Base-by-base conservation (phyloP, 108 stramenopile species). In the Pseudonitzschia multiseries region DNA sequence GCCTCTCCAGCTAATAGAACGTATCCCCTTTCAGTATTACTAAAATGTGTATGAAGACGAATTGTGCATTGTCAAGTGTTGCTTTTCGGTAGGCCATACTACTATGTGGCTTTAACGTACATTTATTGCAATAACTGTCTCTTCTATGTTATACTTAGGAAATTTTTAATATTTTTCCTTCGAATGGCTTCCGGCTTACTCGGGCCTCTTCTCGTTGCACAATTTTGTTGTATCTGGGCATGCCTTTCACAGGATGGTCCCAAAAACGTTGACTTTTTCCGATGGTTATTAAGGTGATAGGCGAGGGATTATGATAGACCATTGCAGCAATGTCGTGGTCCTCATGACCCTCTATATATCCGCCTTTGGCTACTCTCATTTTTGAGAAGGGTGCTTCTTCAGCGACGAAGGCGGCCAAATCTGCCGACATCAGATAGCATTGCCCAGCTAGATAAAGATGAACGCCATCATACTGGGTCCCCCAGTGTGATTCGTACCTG, bases 371-470 rank as follows among this genome's bases (percentile, higher is more conserved):
- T 31, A 78, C 46, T 17, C 69, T 57, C 28, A 29, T 57, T 50
- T 44, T 70, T n/a, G 69, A 73, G 9, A 60, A 22, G 0, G 57
- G 51, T 17, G 83, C 76, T 66, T 84, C 76, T 40, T 71, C 21
- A 8, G 62, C 64, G 0, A 84, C 72, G 27, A 71, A 62, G 29
- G 63, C n/a, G 21, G 59, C 68, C 66, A 84, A 65, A 65, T 84
- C 77, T 40, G 43, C 69, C 13, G 69, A 71, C 42, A 84, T 33
- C 8, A 80, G 33, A 62, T 84, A 84, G 28, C 77, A 66, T 65
- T 84, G 83, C 26, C 83, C 83, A 4, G 83, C 83, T 70, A 80
- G 42, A 75, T 80, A 84, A 57, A 84, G 59, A 64, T 84, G 83
- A 10, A 80, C 71, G 24, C 74, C 70, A n/a, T 80, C 83, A 26